These are phyloP conservation scores for Ensete glaucum DNA, from an alignment of 176 grass and related monocot genomes.

Conservation along the genomic window DNA sequence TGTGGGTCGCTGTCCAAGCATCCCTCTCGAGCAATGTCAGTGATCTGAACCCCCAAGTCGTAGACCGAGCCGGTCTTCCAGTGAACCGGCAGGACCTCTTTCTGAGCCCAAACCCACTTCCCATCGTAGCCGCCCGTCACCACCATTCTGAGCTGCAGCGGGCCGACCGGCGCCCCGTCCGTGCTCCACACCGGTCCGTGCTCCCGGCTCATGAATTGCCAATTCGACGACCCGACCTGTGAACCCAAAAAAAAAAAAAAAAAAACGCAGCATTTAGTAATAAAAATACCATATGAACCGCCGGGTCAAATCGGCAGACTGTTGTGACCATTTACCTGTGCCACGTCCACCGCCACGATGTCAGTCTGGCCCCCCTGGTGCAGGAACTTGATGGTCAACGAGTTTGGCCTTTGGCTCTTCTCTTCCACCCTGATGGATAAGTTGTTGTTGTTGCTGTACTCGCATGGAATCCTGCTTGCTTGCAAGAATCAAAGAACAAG, in stretches of 20 bases:
- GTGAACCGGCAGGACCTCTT: background rate
- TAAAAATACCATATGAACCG: too few species aligned
- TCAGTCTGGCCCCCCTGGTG: slow-evolving; percentile 95
- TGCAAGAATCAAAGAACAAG: background rate
- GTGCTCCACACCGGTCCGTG: slow-evolving; percentile 82
- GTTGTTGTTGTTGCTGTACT: slow-evolving; percentile 45
- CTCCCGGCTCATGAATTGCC: slow-evolving; percentile 72
- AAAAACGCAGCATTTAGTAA: too few species aligned
- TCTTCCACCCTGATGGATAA: slow-evolving; percentile 67
- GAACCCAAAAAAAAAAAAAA: too few species aligned
- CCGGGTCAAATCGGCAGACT: too few species aligned
- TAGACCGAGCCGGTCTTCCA: background rate
- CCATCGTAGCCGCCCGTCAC: slow-evolving; percentile 88
- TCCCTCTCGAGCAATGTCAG: background rate
- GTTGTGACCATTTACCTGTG: slow-evolving; percentile 29
- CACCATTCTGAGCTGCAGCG: slow-evolving; percentile 75
- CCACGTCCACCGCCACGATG: slow-evolving; percentile 90
- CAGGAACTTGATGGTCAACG: slow-evolving; percentile 62
- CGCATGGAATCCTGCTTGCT: slow-evolving; percentile 59
- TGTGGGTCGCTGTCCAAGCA: background rate
- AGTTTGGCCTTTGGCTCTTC: slow-evolving; percentile 30
- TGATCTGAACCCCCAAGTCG: slow-evolving; percentile 6
- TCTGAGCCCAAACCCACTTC: slow-evolving; percentile 2
- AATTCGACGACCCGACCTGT: slow-evolving; percentile 64
- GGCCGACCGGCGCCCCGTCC: slow-evolving; percentile 38